phyloP scores from a whole-genome alignment of 2,329 filamentous ascomycete species.

The Bretziella fagacearum region DNA sequence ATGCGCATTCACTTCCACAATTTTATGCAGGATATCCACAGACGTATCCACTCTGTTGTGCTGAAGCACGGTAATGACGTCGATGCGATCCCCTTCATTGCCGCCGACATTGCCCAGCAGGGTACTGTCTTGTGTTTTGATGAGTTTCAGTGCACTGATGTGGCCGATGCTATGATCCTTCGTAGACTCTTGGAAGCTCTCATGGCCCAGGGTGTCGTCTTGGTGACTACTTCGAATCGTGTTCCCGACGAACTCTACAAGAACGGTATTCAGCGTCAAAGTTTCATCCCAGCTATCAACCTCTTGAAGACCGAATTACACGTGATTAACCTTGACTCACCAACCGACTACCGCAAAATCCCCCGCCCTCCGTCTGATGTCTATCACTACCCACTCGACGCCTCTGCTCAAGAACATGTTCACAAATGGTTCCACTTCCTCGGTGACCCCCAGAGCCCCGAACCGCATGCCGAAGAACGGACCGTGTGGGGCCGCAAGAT shows the following conservation, averaged over 20 bases:
- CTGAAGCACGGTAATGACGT: constrained; percentile 76
- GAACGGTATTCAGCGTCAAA: constrained; percentile 91
- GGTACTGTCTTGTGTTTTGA: constrained; percentile 89
- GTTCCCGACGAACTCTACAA: constrained; percentile 94
- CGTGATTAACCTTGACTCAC: constrained; percentile 86
- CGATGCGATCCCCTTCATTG: constrained; percentile 80
- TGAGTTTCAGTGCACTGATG: constrained; percentile 97
- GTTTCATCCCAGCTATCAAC: constrained; percentile 88
- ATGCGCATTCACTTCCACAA: constrained; percentile 97
- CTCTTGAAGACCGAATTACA: constrained; percentile 70
- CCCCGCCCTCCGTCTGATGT: constrained; percentile 83
- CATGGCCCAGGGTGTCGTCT: constrained; percentile 91
- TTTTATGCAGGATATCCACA: constrained; percentile 98
- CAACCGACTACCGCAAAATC: constrained; percentile 94
- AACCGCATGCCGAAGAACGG: constrained; percentile 61
- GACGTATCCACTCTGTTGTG: constrained; percentile 76
- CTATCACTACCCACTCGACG: constrained; percentile 77
- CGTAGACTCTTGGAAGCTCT: constrained; percentile 71
- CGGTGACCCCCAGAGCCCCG: constrained; percentile 61
- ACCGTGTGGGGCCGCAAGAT: constrained; percentile 88
- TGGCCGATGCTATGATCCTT: constrained; percentile 96
- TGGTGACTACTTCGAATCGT: constrained; percentile 93
- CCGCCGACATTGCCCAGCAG: constrained; percentile 78
- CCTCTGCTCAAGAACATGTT: constrained; percentile 60
- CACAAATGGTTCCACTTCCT: constrained; percentile 94